These are phyloP conservation scores for Cordyceps sp. DNA, from an alignment of 2,329 filamentous ascomycete species.

Conservation along the genomic window DNA sequence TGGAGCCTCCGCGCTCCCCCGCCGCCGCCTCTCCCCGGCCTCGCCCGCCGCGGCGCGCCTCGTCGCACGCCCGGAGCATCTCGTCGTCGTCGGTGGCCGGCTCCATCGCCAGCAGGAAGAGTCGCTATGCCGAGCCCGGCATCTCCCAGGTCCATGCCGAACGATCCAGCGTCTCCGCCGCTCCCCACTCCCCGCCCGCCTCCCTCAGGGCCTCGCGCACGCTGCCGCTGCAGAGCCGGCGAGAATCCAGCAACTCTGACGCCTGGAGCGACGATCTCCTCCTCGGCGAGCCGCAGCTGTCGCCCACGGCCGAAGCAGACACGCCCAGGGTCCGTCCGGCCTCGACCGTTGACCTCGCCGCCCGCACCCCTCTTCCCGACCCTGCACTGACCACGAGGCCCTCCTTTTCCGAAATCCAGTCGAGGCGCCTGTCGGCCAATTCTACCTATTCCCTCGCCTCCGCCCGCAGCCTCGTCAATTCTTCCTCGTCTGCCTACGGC, in stretches of 20 bases:
- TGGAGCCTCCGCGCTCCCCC: not conserved
- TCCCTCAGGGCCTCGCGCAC: slow-evolving; percentile 21
- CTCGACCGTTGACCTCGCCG: slow-evolving; percentile 9
- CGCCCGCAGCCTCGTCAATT: slow-evolving; percentile 30
- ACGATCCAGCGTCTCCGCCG: slow-evolving; percentile 45
- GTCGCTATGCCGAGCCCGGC: slow-evolving; percentile 41
- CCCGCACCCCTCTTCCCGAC: slow-evolving; percentile 26
- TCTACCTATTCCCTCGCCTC: slow-evolving; percentile 57
- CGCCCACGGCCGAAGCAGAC: slow-evolving; percentile 30
- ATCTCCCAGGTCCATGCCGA: slow-evolving; percentile 40
- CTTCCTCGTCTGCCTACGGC: slow-evolving; percentile 33
- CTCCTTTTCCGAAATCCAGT: slow-evolving; percentile 33
- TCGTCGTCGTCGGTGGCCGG: slow-evolving; percentile 24
- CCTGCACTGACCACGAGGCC: slow-evolving; percentile 25
- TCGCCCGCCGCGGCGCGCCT: too few species aligned
- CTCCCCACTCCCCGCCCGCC: slow-evolving; percentile 35
- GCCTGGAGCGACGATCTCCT: slow-evolving; percentile 20
- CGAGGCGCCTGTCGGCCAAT: slow-evolving; percentile 54
- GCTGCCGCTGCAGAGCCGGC: slow-evolving; percentile 21
- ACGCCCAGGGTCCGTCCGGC: slow-evolving; percentile 26
- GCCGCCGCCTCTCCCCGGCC: slow-evolving; percentile 1
- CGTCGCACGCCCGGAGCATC: slow-evolving; percentile 20
- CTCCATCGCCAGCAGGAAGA: slow-evolving; percentile 29
- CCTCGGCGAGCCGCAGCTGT: slow-evolving; percentile 20
- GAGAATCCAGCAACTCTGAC: slow-evolving; percentile 24